Percentiles rank a stretch among this genome's conserved stretches.
Evolutionary conservation across 2,329 filamentous ascomycete species (phyloP).

Genomic region (Beauveria pseudobassiana): DNA sequence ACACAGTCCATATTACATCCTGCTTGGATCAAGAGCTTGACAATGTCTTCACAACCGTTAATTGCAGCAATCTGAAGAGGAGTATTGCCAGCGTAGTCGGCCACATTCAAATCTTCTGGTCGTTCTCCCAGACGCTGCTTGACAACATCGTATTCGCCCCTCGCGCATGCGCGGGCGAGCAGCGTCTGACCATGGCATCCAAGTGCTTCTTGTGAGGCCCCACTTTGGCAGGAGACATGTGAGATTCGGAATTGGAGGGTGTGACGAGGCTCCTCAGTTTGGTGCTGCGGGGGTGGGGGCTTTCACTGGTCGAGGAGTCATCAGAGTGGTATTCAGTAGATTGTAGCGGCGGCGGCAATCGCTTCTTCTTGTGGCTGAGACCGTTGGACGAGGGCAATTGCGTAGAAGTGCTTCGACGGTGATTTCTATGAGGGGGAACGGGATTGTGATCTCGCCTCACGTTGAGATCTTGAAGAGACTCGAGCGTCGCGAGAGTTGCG

Average conservation of each 20-base stretch:
- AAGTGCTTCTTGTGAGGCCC: constrained; percentile 74
- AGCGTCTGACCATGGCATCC: constrained; percentile 90
- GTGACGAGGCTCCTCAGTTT: constrained; percentile 50
- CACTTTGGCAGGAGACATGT: constrained; percentile 61
- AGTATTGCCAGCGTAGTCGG: constrained; percentile 94
- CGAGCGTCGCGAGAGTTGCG: constrained; percentile 28
- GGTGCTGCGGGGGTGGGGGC: constrained; percentile 50
- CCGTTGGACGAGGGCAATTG: constrained; percentile 53
- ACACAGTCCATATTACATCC: constrained; percentile 77
- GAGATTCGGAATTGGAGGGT: constrained; percentile 48
- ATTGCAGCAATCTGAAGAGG: constrained; percentile 89
- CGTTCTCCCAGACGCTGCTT: constrained; percentile 69
- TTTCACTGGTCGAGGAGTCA: constrained; percentile 54
- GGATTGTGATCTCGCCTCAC: constrained; percentile 37
- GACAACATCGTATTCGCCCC: constrained; percentile 72
- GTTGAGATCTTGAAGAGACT: constrained; percentile 24
- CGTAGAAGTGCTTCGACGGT: constrained; percentile 58
- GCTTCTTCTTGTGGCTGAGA: constrained; percentile 52
- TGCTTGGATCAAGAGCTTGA: constrained; percentile 75
- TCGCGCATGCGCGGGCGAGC: constrained; percentile 82
- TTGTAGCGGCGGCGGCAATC: constrained; percentile 52
- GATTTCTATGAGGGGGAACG: constrained; percentile 50
- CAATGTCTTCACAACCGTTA: constrained; percentile 78
- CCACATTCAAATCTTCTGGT: constrained; percentile 79
- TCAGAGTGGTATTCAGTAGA: constrained; percentile 61